Evolutionary conservation across 768 basidiomycete genomes (phyloP).

Genomic region (Neoboletus brunneissimus): DNA sequence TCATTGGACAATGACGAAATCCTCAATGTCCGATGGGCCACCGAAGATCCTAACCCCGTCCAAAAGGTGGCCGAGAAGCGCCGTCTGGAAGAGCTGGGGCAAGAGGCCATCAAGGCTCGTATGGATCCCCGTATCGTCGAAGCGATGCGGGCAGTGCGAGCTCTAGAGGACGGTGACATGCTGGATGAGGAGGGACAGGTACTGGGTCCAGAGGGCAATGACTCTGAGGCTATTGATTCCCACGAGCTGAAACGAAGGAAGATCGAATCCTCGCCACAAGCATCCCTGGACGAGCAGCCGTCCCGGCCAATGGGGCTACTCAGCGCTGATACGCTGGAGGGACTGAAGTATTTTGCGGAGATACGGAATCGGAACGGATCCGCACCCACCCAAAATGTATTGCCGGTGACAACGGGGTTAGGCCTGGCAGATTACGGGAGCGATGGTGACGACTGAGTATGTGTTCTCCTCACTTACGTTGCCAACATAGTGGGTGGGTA

Average conservation of each 20-base stretch:
- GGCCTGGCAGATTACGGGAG: constrained; percentile 79
- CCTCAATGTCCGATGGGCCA: constrained; percentile 98
- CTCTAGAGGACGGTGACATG: constrained; percentile 78
- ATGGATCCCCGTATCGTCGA: constrained; percentile 90
- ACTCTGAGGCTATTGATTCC: constrained; percentile 35
- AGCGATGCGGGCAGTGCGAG: constrained; percentile 81
- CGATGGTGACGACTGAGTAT: constrained; percentile 50
- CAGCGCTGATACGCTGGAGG: constrained; percentile 81
- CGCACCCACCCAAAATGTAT: constrained; percentile 13
- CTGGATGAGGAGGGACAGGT: constrained; percentile 37
- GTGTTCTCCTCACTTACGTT: constrained; percentile 2
- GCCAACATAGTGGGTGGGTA: not conserved
- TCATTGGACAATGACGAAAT: constrained; percentile 97
- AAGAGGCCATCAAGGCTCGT: constrained; percentile 77
- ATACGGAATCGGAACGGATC: constrained; percentile 67
- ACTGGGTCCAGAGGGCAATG: constrained; percentile 33
- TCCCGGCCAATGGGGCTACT: constrained; percentile 58
- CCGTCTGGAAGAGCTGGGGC: constrained; percentile 79
- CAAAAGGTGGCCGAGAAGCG: constrained; percentile 84
- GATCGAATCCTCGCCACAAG: constrained; percentile 28
- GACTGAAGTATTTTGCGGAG: constrained; percentile 88
- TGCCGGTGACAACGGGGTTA: constrained; percentile 41
- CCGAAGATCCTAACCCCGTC: constrained; percentile 95
- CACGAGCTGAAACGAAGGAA: constrained; percentile 37
- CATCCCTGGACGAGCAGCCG: constrained; percentile 30